A percentile compares a stretch with the other conserved stretches of the same genome.
Conservation (phyloP, 495 filamentous ascomycete species). For the Penicillium longicatenatum region DNA sequence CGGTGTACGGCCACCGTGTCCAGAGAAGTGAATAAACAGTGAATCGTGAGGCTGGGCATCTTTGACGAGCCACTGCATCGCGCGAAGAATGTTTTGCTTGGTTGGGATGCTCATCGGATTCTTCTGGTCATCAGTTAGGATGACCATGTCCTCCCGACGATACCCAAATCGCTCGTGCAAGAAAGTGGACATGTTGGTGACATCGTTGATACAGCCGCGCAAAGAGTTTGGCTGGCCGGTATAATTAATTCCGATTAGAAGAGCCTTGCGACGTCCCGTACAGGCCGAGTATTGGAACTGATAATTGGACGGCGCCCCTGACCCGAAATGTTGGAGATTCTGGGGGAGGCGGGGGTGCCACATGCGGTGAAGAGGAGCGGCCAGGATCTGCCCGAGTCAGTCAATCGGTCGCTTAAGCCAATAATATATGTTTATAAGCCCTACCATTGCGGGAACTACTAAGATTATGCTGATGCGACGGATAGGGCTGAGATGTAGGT, state of each 20-base stretch:
- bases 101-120: conserved; percentile 94
- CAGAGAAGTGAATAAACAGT: conserved; percentile 96
- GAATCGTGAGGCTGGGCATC: conserved; percentile 95
- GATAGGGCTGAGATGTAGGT: conserved; percentile 17
- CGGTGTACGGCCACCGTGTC: conserved; percentile 93
- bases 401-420: neutral
- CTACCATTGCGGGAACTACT: conserved; percentile 20
- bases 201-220: conserved; percentile 95
- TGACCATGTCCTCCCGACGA: conserved; percentile 96
- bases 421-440: neutral
- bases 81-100: conserved; percentile 89
- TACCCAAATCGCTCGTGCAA: conserved; percentile 84
- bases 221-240: conserved; percentile 87
- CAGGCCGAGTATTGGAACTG: conserved; percentile 90
- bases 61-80: conserved; percentile 98
- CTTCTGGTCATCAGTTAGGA: conserved; percentile 93
- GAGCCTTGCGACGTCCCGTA: conserved; percentile 84
- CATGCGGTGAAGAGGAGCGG: conserved; percentile 21
- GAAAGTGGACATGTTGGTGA: conserved; percentile 93
- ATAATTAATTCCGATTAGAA: conserved; percentile 98
- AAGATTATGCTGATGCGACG: conserved; percentile 14
- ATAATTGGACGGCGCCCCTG: conserved; percentile 76
- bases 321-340: conserved; percentile 61
- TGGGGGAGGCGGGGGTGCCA: conserved; percentile 43
- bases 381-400: conserved; percentile 12